Base-by-base conservation (phyloP, 495 filamentous ascomycete genomes). In the Talaromyces wortmannii region DNA sequence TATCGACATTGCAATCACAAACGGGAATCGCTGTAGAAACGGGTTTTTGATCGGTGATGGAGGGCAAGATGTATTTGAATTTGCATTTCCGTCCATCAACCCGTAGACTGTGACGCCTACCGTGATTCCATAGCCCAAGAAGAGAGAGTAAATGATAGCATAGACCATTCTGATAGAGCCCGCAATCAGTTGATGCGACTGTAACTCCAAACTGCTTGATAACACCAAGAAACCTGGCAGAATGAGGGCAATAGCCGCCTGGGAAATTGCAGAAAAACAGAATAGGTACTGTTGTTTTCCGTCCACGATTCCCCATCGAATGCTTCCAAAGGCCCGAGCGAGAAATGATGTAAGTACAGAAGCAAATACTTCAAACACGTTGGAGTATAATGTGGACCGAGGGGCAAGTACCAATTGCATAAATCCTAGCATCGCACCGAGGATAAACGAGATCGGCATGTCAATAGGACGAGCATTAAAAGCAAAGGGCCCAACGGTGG, bases 121-220 rank as follows among this genome's bases (percentile, higher is more conserved):
- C 4, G 92, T 95, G 56, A 96, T 92, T 23, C 91, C 92, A 61
- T 91, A 96, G n/a, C 91, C 92, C 10, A 97, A 84, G 71, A 96
- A 95, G 3, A 96, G 78, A 1, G 91, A 91, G 68, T 96, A 96
- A 56, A 96, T 91, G 59, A 96, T 85, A 2, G 91, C 89, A 61
- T 92, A 95, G 6, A 97, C 89, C 83, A 96, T 86, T 29, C 92
- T 86, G 31, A 96, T 89, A 6, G 88, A 91, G 6, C 92, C 92
- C 16, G 92, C 90, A 7, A 95, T 85, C 56, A 97, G 83, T 56
- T 86, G 83, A 49, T 82, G 79, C 6, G 86, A 91, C 64, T 96
- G 92, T 0, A 97, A 77, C 63, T 97, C 92, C 8, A 97, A 78
- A 55, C 81, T 84, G 16, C 83, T 86, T 64, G 85, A 89, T 47